Evolutionary conservation across 805 yeast genomes (phyloP), one percentile per base, ranked within the genome.

Genomic region (Yarrowia bubula): DNA sequence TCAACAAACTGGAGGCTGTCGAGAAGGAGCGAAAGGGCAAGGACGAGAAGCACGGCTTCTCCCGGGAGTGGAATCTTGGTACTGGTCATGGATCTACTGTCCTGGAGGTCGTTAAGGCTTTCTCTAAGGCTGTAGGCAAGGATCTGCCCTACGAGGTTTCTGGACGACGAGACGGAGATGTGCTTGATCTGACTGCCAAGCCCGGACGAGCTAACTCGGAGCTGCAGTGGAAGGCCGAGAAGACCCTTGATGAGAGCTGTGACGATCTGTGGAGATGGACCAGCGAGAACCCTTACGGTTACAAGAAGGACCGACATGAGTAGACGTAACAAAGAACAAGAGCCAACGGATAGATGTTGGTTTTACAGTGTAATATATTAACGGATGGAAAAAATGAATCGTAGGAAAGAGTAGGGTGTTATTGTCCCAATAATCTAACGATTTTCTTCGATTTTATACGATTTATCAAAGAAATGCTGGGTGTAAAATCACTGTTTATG

Each of bases 31-130:
- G 61, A 39, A 70, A 68, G 38, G 42, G 69, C 32, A 69, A 69
- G n/a, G 18, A 66, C n/a, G 69, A 67, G 32, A 68, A 70, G 8
- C 68, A 73, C 15, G 90, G 89, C 8, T 77, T 84, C 62, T 85
- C 81, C 71, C 81, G 92, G 64, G 93, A 85, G 73, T 89, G 95
- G 95, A 89, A 89, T 73, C 81, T 89, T 66, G 96, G 96, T 47
- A 85, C 92, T 13, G 96, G 96, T 35, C 82, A 77, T 31, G 96
- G 96, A n/a, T 79, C 86, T 10, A 87, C 93, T 1, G 96, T 89
- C 5, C 78, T 88, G 66, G 92, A 89, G 69, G 86, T 89, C 47
- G 81, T 84, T 71, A 73, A 81, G 64, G 86, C 89, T 1, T 89
- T 89, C 74, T 80, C 84, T 70, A 79, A 80, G 61, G 88, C 88